Conservation (phyloP, 2,329 filamentous ascomycete genomes). For the Penicillium sp. region DNA sequence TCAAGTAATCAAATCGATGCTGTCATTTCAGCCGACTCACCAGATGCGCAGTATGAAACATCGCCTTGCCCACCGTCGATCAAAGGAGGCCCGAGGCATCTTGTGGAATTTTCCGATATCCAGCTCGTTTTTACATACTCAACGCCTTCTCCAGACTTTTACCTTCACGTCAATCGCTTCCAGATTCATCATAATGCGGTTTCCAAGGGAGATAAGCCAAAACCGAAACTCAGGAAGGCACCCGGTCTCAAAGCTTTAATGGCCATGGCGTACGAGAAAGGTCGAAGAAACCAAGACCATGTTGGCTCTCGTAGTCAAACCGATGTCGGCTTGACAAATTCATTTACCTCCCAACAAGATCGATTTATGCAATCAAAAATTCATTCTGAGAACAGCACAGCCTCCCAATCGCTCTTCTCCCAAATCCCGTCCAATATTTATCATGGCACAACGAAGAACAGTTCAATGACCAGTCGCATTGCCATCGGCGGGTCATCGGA, state of each 20-base stretch:
- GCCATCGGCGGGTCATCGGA: background rate
- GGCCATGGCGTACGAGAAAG: constrained; percentile 10
- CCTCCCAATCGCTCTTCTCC: constrained; percentile 16
- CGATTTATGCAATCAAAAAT: background rate
- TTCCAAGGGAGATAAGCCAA: constrained; percentile 13
- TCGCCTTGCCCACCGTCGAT: constrained; percentile 18
- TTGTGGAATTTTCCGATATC: constrained; percentile 35
- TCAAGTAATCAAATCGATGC: constrained; percentile 35
- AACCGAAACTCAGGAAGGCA: constrained; percentile 24
- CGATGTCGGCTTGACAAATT: background rate
- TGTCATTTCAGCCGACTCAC: constrained; percentile 29
- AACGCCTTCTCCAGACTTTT: constrained; percentile 21
- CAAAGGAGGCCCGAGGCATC: constrained; percentile 26
- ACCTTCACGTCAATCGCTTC: constrained; percentile 29
- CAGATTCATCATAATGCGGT: constrained; percentile 24
- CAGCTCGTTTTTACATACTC: constrained; percentile 37
- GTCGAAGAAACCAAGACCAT: constrained; percentile 5
- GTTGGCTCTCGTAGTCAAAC: background rate
- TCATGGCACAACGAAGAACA: background rate
- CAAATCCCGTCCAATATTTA: constrained; percentile 6
- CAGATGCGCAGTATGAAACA: constrained; percentile 22
- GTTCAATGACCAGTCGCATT: background rate
- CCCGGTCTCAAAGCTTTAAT: constrained; percentile 19
- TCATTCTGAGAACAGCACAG: background rate
- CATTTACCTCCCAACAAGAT: constrained; percentile 17